Evolutionary conservation across 2,329 filamentous ascomycete species (phyloP), one percentile per base, ranked within the genome.

Genomic region (Clonostachys rhizophaga): DNA sequence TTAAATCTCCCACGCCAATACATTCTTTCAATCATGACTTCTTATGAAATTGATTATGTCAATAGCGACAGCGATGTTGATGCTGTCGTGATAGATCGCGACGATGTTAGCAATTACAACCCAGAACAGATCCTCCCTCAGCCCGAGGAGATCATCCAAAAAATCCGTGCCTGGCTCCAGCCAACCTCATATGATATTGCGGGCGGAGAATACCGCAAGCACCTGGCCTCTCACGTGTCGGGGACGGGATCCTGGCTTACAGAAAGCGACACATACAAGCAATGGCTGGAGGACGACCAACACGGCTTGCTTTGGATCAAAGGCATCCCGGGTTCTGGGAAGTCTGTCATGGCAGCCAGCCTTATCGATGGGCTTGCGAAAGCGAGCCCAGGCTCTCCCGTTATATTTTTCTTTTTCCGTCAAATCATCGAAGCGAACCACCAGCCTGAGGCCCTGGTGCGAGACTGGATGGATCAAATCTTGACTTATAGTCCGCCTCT

Each of bases 1-100:
- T 18, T 4, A 44, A 46, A 34, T 46, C 43, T 44, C 13, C 47
- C 40, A 18, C 40, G 40, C n/a, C 47, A 44, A 10, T 42, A 46
- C 16, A 30, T 30, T 39, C 2, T 12, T 4, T 39, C 36, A 2
- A 39, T 39, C 11, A 39, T 39, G 14, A 39, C 36, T 13, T n/a
- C 36, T 39, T 39, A 39, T 14, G 36, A 39, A 11, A 39, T 39
- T 39, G 36, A n/a, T 18, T 18, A n/a, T 18, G 14, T 18, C 36
- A 39, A 18, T 18, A n/a, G 36, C 14, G 36, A 39, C 36, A 18
- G 17, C 36, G 36, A 39, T 18, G 36, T n/a, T 18, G 17, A 39
- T 18, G 36, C 36, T 11, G 36, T 39, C 14, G 11, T 39, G 36
- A n/a, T 39, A 11, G 36, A 18, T 11, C 36, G 14, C 14, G 36